Conservation (phyloP, 2,329 filamentous ascomycete genomes). For the Trichoderma polysporum region DNA sequence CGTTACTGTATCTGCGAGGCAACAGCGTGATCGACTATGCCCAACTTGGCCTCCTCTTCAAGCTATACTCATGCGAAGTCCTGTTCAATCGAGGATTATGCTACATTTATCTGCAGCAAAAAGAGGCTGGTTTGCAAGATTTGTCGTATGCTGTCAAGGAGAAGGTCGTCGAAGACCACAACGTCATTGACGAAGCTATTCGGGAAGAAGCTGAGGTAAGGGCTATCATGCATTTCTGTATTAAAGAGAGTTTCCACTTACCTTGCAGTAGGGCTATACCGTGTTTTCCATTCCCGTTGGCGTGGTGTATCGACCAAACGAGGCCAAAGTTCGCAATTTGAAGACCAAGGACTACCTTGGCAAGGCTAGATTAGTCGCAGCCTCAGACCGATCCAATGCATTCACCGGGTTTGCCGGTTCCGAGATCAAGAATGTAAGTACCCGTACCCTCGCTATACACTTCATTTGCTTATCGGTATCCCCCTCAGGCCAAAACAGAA, state of each 20-base stretch:
- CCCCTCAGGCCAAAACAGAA: slow-evolving; percentile 48
- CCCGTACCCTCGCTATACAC: not conserved
- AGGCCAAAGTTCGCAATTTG: slow-evolving; percentile 96
- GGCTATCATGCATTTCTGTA: not conserved
- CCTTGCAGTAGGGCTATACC: slow-evolving; percentile 73
- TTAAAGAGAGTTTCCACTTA: slow-evolving; percentile 28
- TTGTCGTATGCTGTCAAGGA: slow-evolving; percentile 88
- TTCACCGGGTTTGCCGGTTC: slow-evolving; percentile 80
- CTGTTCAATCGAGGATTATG: slow-evolving; percentile 96
- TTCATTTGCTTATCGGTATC: slow-evolving; percentile 19
- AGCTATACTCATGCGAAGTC: slow-evolving; percentile 95
- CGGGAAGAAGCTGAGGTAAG: slow-evolving; percentile 84
- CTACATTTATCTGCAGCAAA: slow-evolving; percentile 95
- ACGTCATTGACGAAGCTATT: slow-evolving; percentile 97
- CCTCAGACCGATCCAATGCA: slow-evolving; percentile 75
- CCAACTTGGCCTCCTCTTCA: slow-evolving; percentile 91
- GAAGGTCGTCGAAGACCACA: slow-evolving; percentile 93
- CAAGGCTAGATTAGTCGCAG: slow-evolving; percentile 89
- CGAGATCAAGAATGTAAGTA: slow-evolving; percentile 70
- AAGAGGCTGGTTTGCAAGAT: slow-evolving; percentile 87
- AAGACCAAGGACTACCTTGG: slow-evolving; percentile 98
- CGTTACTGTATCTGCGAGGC: slow-evolving; percentile 86
- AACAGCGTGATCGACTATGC: slow-evolving; percentile 99
- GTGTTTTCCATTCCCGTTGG: slow-evolving; percentile 98
- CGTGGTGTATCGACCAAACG: slow-evolving; percentile 91